Evolutionary conservation across 1,139 yeast genomes (phyloP), one percentile per base, ranked within the genome.

Genomic region (Saccharomycopsis phalli): DNA sequence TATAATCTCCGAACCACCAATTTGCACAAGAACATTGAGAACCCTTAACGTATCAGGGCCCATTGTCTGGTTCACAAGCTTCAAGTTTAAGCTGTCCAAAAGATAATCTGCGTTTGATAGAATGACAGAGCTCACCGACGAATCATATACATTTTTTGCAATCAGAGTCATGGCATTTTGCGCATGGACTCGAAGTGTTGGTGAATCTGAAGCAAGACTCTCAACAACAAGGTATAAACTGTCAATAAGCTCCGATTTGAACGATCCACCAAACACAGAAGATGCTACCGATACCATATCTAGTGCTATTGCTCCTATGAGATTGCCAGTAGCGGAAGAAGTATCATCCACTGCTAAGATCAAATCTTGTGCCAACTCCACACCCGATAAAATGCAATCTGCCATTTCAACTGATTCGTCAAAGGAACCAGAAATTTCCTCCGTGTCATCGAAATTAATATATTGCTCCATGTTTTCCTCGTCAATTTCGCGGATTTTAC

Each of bases 11-110:
- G 71, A 62, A 0, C 96, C 95, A 0, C 88, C 79, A 25, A 87
- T 65, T 49, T 69, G 73, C 17, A 83, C 65, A 30, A 87, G 60
- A 4, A 84, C 76, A 40, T 80, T 65, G 23, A 87, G 61, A 2
- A 86, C 75, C 0, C 78, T 75, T 1, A 94, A 76, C 0, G 86
- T 69, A 28, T 86, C 66, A 0, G 94, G 91, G 0, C 88, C 76
- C 44, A 88, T 64, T 18, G 73, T 68, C 7, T 86, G 75, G 3
- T 81, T 72, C 21, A 83, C 74, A 40, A 91, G 62, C 48, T 71
- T 74, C 31, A 76, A 60, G 5, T 94, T 79, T 14, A 87, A 62
- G 0, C 87, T 63, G 57, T 91, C 96, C 10, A 87, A 62, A 20
- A 91, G 58, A 54, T 88, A 88, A 53, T 88, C 96, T 50, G 77